Evolutionary conservation across 805 yeast genomes (phyloP).

Genomic region (Candida sithepensis): DNA sequence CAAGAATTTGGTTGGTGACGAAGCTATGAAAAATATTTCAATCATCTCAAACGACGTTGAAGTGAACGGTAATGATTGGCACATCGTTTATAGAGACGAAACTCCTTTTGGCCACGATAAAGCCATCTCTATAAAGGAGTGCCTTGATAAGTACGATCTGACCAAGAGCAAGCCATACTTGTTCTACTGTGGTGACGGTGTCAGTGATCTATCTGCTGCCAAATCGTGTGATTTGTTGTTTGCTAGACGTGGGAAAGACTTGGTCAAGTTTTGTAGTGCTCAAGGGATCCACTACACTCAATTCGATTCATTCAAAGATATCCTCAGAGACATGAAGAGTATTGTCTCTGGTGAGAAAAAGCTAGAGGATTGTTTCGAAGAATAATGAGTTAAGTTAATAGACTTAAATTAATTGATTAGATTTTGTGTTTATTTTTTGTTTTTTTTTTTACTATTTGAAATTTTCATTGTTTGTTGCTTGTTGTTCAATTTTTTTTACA

Average conservation of each 20-base stretch:
- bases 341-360: conserved; percentile 45
- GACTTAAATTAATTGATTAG: not conserved
- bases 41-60: conserved; percentile 68
- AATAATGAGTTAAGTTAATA: conserved; percentile 10
- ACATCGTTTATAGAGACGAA: conserved; percentile 79
- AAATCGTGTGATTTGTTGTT: conserved; percentile 89
- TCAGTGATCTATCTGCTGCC: conserved; percentile 91
- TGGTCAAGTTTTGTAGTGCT: conserved; percentile 76
- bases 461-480: not conserved
- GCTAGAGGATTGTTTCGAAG: conserved; percentile 34
- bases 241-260: conserved; percentile 90
- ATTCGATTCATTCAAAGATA: conserved; percentile 74
- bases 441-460: too few species aligned
- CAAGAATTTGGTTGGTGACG: conserved; percentile 69
- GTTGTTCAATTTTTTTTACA: not conserved
- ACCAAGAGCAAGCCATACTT: conserved; percentile 51
- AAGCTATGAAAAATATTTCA: conserved; percentile 66
- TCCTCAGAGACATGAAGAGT: conserved; percentile 54
- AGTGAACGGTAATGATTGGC: conserved; percentile 64
- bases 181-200: conserved; percentile 98
- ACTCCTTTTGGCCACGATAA: conserved; percentile 94
- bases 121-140: conserved; percentile 68
- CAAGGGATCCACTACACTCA: conserved; percentile 83
- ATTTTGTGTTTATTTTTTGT: too few species aligned
- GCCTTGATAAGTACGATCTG: conserved; percentile 29